Base-by-base conservation (phyloP, 768 basidiomycete genomes). In the Amanita inopinata region DNA sequence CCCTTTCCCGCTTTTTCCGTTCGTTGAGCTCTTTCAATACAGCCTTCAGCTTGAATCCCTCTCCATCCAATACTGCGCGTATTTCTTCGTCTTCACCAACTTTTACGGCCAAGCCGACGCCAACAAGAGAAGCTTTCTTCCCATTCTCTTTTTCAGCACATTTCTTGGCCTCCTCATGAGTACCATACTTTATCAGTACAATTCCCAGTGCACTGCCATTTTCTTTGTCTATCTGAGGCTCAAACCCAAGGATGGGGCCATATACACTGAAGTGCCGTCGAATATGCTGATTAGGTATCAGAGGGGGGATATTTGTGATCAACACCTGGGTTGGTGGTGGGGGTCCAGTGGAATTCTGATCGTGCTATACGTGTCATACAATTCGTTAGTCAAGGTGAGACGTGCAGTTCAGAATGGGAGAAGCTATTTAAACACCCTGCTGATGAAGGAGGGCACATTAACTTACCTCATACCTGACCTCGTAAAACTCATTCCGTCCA, bases 141-240 rank as follows among this genome's bases (percentile, higher is more conserved):
- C 86, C 85, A 45, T 89, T 69, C 52, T 81, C 80, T 38, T 66
- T 70, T 46, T 71, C 71, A 17, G 84, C 69, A 46, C 85, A 90
- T 33, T 61, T 54, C 43, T 67, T 69, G 3, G 90, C 91, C 33
- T 85, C 80, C 11, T 80, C 78, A 47, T 80, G 76, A 0, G 72
- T 63, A 12, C 60, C 54, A 54, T 65, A 97, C 49, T 73, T 76
- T 49, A 97, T 71, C 54, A 76, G 77, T 31, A 89, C 76, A 31
- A 97, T 74, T 2, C 93, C 92, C 1, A 96, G 72, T 1, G 82
- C 75, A 37, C 76, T 80, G 2, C 91, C 92, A n/a, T 79, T 88
- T 38, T 71, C 69, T 44, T 73, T 71, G 61, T 94, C 85, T 46
- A 84, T 75, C 53, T 90, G 84, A 8, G 80, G 71, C 45, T 92